These are phyloP conservation scores for Austropuccinia psidii DNA, from an alignment of 1,284 basidiomycete species.

Conservation along the genomic window DNA sequence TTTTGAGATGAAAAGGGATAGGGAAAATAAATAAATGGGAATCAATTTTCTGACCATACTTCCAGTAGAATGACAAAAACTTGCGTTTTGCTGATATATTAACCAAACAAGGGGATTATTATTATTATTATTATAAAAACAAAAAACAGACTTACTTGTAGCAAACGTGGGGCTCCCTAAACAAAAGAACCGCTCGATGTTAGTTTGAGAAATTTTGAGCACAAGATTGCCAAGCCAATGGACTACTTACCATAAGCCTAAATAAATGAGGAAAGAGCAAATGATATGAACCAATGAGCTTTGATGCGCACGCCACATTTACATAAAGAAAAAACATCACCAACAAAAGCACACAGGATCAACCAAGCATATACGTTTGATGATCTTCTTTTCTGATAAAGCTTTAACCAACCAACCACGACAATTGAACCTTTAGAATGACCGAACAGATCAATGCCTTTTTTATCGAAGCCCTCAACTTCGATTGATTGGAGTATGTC, in stretches of 20 bases:
- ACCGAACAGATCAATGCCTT: slow-evolving; percentile 42
- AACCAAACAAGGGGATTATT: no score
- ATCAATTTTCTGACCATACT: no score
- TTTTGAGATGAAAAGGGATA: no score
- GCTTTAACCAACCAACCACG: slow-evolving; percentile 39
- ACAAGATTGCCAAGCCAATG: no score
- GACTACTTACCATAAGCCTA: no score
- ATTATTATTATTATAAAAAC: neutral
- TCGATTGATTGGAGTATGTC: slow-evolving; percentile 40
- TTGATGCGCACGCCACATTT: no score
- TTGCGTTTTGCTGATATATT: no score
- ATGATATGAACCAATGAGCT: no score
- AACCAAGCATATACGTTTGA: slow-evolving; percentile 32
- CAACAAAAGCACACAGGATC: slow-evolving; percentile 42
- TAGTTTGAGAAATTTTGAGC: no score
- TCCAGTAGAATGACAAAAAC: neutral
- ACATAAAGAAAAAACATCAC: slow-evolving; percentile 40
- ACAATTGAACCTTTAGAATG: slow-evolving; percentile 46
- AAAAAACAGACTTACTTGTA: slow-evolving; percentile 15
- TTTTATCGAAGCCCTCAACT: slow-evolving; percentile 37
- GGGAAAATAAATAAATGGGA: no score
- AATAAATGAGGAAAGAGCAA: no score
- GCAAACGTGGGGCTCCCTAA: slow-evolving; percentile 31
- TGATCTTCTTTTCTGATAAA: slow-evolving; percentile 36
- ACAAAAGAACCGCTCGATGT: no score